Base-by-base conservation (phyloP, 805 yeast species). In the Kurtzmaniella cleridarum region DNA sequence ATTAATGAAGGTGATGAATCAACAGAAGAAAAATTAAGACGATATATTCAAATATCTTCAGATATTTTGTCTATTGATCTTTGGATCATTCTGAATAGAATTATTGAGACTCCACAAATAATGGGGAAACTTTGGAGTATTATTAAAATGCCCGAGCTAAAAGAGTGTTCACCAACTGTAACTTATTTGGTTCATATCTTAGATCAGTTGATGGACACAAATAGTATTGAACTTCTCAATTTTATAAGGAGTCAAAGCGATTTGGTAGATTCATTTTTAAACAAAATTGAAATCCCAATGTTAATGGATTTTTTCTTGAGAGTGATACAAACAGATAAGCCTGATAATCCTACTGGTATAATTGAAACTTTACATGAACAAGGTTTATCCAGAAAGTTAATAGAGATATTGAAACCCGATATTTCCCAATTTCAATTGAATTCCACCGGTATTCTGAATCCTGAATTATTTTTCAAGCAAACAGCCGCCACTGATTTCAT, bases 401-500 rank as follows among this genome's bases (percentile, higher is more conserved):
- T 93, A 27, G 75, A 79, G 12, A 81, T 79, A 44, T 67, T 93
- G 48, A 80, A 78, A 23, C 89, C 95, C 1, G 73, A 75, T 6
- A 68, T 76, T 30, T 69, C 81, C 8, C 75, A 90, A 9, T 76
- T 85, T 32, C 46, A 34, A 10, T 34, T 31, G 6, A 41, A 41
- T 18, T 18, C 43, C 13, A 28, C 41, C 12, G 40, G 32, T 17
- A 51, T 64, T 15, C 60, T 68, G 1, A 56, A 63, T 33, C 57
- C 57, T n/a, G 47, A 49, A 29, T 44, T 59, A 17, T 60, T 62
- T 39, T 68, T 68, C 49, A 80, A 79, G 35, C 98, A 93, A 59
- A 81, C 93, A 13, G 95, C 98, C 0, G 95, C 95, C 1, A 95
- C 96, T 16, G 98, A 93, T 56, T 93, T 93, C 55, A 67, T 93